Conservation (phyloP, 306 rosid genomes). For the Neltuma alba region DNA sequence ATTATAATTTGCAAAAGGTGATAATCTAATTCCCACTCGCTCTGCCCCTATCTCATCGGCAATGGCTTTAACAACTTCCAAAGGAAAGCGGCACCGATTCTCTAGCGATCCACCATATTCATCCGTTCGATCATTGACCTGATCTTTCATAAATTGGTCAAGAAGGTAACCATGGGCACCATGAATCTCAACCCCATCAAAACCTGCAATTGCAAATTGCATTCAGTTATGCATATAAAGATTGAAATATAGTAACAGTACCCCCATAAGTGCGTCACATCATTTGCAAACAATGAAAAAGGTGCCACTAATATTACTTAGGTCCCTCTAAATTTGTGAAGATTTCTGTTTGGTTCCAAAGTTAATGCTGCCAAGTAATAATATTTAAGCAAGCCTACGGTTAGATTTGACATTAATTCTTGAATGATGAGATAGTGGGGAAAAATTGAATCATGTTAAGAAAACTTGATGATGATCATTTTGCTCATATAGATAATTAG, state of each 20-base stretch:
- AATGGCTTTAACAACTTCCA: not conserved
- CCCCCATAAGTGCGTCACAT: not conserved
- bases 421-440: not conserved
- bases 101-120: not conserved
- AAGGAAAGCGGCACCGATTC: not conserved
- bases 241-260: not conserved
- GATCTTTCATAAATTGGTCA: not conserved
- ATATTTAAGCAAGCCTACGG: too few relatives aligned
- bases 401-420: too few relatives aligned
- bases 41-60: not conserved
- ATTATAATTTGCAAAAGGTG: slow-evolving; percentile 54
- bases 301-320: too few relatives aligned
- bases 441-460: too few relatives aligned
- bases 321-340: not conserved
- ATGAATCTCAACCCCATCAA: not conserved
- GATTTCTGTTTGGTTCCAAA: too few relatives aligned
- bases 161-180: not conserved
- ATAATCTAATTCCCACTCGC: slow-evolving; percentile 58
- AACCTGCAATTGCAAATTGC: slow-evolving; percentile 15
- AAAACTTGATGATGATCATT: too few relatives aligned
- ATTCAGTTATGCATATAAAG: not conserved
- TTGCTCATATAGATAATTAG: not conserved
- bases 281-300: not conserved
- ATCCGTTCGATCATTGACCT: not conserved
- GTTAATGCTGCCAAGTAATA: too few relatives aligned